Percentiles rank a stretch among this genome's conserved stretches.
Conservation (phyloP, 371 early-diverging fungal species). For the Coemansia sp. region DNA sequence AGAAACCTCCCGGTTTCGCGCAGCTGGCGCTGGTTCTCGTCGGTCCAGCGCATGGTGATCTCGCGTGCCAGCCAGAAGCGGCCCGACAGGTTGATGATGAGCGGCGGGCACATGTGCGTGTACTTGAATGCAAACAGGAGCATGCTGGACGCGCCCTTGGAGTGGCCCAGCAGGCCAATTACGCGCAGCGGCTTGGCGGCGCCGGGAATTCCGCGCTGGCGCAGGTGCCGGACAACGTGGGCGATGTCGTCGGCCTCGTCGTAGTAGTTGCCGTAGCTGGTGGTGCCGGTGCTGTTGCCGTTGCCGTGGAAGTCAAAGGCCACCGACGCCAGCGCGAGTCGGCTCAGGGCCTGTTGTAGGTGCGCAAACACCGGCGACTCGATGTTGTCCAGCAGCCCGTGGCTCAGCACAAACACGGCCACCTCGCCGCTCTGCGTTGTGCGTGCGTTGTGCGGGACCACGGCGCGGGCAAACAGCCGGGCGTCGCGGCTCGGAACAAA, state of each 20-base stretch:
- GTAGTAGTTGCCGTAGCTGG: slow-evolving; percentile 51
- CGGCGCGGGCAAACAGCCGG: slow-evolving; percentile 18
- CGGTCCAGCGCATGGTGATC: slow-evolving; percentile 40
- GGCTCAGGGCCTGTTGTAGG: slow-evolving; percentile 14
- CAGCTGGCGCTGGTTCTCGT: slow-evolving; percentile 39
- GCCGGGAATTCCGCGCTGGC: not conserved
- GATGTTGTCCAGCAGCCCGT: slow-evolving; percentile 50
- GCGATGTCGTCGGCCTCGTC: slow-evolving; percentile 47
- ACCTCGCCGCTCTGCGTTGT: not conserved
- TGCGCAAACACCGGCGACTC: slow-evolving; percentile 30
- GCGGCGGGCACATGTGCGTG: slow-evolving; percentile 28
- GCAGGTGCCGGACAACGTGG: slow-evolving; percentile 28
- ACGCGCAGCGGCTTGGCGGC: slow-evolving; percentile 1
- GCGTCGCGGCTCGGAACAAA: slow-evolving; percentile 3
- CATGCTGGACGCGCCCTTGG: slow-evolving; percentile 47
- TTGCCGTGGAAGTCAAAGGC: slow-evolving; percentile 53
- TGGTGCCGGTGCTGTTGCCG: slow-evolving; percentile 47
- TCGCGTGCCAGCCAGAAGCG: slow-evolving; percentile 50
- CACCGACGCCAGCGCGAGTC: slow-evolving; percentile 21
- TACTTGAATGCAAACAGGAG: slow-evolving; percentile 37
- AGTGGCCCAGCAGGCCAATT: slow-evolving; percentile 44
- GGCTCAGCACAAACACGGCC: slow-evolving; percentile 40
- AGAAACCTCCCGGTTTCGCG: slow-evolving; percentile 42
- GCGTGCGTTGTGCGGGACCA: slow-evolving; percentile 4
- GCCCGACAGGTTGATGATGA: slow-evolving; percentile 47